Evolutionary conservation across 352 stramenopile species (phyloP).

Genomic region (Globisporangium yorkense): DNA sequence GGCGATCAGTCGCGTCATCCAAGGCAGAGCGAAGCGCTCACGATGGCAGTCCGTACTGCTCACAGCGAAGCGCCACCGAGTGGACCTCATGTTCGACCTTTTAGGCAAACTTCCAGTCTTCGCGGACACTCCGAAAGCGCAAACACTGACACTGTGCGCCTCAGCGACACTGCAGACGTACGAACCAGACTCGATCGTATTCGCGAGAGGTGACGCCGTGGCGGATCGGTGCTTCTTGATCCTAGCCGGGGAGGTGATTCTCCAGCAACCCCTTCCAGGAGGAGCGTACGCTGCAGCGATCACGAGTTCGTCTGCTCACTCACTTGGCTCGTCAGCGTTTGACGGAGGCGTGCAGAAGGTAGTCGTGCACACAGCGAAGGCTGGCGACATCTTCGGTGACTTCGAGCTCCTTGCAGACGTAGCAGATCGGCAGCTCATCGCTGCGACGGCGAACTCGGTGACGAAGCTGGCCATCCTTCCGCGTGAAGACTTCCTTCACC

Average conservation of each 20-base stretch:
- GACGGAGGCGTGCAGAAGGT: conserved; percentile 16
- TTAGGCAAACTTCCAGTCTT: conserved; percentile 25
- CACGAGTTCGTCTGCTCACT: not conserved
- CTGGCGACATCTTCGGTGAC: conserved; percentile 40
- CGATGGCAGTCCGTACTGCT: conserved; percentile 26
- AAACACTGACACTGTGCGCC: conserved; percentile 24
- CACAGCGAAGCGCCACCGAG: conserved; percentile 24
- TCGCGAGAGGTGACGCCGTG: conserved; percentile 19
- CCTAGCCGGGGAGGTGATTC: conserved; percentile 22
- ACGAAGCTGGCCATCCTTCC: conserved; percentile 36
- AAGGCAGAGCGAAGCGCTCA: conserved; percentile 24
- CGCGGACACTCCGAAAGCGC: conserved; percentile 14
- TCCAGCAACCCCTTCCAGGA: conserved; percentile 24
- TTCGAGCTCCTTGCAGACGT: conserved; percentile 29
- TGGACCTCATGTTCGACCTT: conserved; percentile 32
- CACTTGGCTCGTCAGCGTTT: not conserved
- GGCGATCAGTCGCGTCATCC: conserved; percentile 29
- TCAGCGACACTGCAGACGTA: conserved; percentile 26
- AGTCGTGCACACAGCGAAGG: conserved; percentile 20
- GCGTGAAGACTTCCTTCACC: conserved; percentile 23
- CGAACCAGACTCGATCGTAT: conserved; percentile 23
- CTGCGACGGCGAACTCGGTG: conserved; percentile 11
- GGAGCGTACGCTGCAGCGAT: conserved; percentile 1
- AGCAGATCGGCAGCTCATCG: conserved; percentile 23
- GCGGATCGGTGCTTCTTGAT: conserved; percentile 33